Conservation (phyloP, 805 yeast species). For the Yamadazyma kitorensis region DNA sequence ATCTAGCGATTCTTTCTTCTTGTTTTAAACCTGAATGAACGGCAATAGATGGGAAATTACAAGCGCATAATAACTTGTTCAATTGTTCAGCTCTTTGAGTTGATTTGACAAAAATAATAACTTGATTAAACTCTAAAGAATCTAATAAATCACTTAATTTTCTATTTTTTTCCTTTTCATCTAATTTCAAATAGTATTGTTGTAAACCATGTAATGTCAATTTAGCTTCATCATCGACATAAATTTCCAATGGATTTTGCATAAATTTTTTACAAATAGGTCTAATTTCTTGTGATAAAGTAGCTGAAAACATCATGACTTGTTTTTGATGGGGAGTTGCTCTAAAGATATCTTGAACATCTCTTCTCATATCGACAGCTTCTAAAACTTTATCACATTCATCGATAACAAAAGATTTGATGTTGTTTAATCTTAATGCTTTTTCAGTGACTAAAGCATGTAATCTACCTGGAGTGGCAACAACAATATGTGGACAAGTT, state of each 20-base stretch:
- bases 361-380: conserved; percentile 91
- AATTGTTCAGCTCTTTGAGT: conserved; percentile 90
- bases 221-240: conserved; percentile 96
- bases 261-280: conserved; percentile 97
- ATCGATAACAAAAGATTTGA: conserved; percentile 92
- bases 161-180: conserved; percentile 89
- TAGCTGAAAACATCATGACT: conserved; percentile 99
- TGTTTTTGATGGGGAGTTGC: conserved; percentile 98
- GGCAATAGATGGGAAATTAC: conserved; percentile 95
- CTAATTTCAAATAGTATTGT: conserved; percentile 88
- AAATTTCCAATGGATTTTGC: conserved; percentile 96
- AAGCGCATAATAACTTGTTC: conserved; percentile 81
- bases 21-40: conserved; percentile 95
- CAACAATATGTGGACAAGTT: conserved; percentile 93
- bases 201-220: conserved; percentile 97
- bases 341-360: conserved; percentile 96
- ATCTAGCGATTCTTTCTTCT: conserved; percentile 96
- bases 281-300: conserved; percentile 89
- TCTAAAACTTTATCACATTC: conserved; percentile 99
- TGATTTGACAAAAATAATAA: conserved; percentile 91
- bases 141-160: conserved; percentile 90
- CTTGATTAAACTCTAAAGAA: conserved; percentile 95
- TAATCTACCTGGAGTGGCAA: conserved; percentile 98
- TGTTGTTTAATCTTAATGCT: conserved; percentile 77
- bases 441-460: conserved; percentile 92